phyloP scores from a whole-genome alignment of 139 green algal genomes.

The Tetraselmis chui region DNA sequence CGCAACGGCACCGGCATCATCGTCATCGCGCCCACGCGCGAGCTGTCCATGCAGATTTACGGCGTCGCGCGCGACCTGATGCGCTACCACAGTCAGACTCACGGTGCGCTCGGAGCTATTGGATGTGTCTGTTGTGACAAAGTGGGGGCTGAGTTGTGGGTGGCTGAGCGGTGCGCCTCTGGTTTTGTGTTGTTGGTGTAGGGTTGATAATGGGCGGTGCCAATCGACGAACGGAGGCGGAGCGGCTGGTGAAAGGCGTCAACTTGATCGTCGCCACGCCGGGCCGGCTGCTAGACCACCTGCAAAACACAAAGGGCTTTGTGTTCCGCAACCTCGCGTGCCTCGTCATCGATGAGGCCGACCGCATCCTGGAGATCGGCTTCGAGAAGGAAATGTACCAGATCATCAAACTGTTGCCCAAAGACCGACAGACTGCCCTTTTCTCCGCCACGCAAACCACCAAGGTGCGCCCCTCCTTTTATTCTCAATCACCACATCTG shows the following conservation, averaged over 20 bases:
- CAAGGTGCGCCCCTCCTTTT: constrained; percentile 52
- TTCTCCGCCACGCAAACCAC: constrained; percentile 97
- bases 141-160: too few species aligned
- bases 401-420: constrained; percentile 91
- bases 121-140: background rate
- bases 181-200: background rate
- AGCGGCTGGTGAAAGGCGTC: constrained; percentile 90
- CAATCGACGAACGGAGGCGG: constrained; percentile 91
- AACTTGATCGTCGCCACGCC: constrained; percentile 93
- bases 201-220: constrained; percentile 93
- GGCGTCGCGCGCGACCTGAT: constrained; percentile 87
- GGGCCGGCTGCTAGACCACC: constrained; percentile 92
- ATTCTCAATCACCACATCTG: background rate
- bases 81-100: constrained; percentile 86
- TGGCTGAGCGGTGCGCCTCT: too few species aligned
- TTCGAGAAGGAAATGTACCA: constrained; percentile 99
- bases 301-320: constrained; percentile 88
- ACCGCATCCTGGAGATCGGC: constrained; percentile 96
- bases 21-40: constrained; percentile 88
- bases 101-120: constrained; percentile 42
- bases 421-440: constrained; percentile 95
- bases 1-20: constrained; percentile 89
- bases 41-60: constrained; percentile 95
- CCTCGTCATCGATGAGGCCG: constrained; percentile 95
- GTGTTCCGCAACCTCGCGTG: constrained; percentile 72